Base-by-base conservation (phyloP, 1,284 basidiomycete genomes). In the Lentinula novae-zelandiae region DNA sequence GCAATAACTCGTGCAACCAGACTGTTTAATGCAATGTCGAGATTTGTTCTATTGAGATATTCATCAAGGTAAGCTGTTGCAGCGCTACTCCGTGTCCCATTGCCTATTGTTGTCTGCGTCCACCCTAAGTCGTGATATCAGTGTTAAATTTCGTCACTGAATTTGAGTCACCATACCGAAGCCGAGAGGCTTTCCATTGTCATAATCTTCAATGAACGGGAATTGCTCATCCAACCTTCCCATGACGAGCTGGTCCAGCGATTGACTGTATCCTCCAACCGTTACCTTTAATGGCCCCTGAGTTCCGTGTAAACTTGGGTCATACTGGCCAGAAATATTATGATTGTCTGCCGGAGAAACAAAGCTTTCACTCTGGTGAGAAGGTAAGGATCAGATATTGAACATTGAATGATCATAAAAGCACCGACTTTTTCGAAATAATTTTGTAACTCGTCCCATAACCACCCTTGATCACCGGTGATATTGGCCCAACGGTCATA, bases 401-500 rank as follows among this genome's bases (percentile, higher is more conserved):
- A 38, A 38, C 27, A 4, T 27, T 27, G 27, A 27, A 39, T 13
- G 38, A 12, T 39, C 10, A 13, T 5, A 39, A 10, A 10, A 39
- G 15, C 17, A 13, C 65, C 15, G 51, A 77, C 76, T 67, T 72
- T 76, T 9, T 60, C 61, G 27, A 75, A 70, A 57, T 74, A 79
- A 8, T 64, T 67, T 59, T 75, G 65, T 10, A 81, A 53, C 12
- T 64, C 60, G 8, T 72, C 63, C 78, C 78, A 80, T 20, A 71
- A 71, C 78, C 78, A 80, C 6, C 75, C 74, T n/a, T 58, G 4
- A 60, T 81, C 78, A 0, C 70, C 75, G 12, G 72, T 74, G 0
- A 76, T 62, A 5, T 58, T 61, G 0, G 77, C 78, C 60, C 69
- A 75, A 2, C 73, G 67, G 62, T 79, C 68, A 50, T 67, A 81